Base-by-base conservation (phyloP, 352 stramenopile genomes). In the Pythium sp. region DNA sequence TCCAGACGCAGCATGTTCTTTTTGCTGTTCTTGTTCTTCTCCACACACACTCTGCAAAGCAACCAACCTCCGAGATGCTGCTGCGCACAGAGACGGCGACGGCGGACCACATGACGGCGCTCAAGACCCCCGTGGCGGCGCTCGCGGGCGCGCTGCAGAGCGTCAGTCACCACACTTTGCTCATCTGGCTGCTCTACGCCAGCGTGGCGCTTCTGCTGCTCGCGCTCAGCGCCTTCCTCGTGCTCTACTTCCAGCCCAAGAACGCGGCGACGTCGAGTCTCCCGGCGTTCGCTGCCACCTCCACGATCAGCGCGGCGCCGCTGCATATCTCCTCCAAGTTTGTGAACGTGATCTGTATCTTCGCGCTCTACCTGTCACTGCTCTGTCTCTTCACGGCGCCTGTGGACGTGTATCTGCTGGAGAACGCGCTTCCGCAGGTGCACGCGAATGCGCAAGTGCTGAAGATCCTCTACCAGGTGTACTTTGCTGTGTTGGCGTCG, bases 351-450 rank as follows among this genome's bases (percentile, higher is more conserved):
- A 80, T 91, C n/a, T 91, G 83, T 68, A 81, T 92, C 41, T 28
- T 81, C 28, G 80, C 84, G 58, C 79, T 95, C 4, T 93, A 91
- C 58, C 57, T 92, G 41, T 75, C 87, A 61, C 65, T 95, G 5
- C 65, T 94, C 30, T 93, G 84, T 43, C 72, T 95, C 12, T 92
- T 94, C 66, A 93, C 84, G 0, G 81, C 86, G 18, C 87, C 87
- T 8, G 78, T 94, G 49, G 87, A 95, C 57, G 84, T 95, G 6
- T 95, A 83, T 58, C 47, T 95, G 46, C 72, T 93, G 38, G 84
- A 93, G 53, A 91, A 93, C 58, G 69, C 75, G 15, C 75, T 92
- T 7, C 81, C 84, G 0, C 73, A 91, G 49, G 70, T 91, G 26
- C 80, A 85, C 62, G 61, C 75, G 20, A 93, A 86, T 58, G 79